A percentile compares a stretch with the other conserved stretches of the same genome.
These are phyloP conservation scores for Amanita brunnescens DNA, from an alignment of 768 basidiomycete genomes.

Conservation along the genomic window DNA sequence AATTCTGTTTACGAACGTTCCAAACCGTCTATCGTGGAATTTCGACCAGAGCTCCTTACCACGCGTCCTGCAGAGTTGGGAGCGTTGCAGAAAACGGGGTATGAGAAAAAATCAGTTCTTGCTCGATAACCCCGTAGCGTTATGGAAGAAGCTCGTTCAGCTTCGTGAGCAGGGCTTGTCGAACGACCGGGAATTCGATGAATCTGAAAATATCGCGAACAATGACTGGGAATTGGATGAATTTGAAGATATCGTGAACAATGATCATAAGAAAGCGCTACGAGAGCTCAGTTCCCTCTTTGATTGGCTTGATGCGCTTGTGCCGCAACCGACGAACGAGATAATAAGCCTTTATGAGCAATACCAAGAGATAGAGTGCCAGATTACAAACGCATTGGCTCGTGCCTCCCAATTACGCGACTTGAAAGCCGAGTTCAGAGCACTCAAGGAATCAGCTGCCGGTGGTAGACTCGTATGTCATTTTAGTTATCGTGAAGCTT, in stretches of 20 bases:
- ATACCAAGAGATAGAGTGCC: constrained; percentile 8
- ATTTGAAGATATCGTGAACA: background rate
- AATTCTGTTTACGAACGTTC: constrained; percentile 18
- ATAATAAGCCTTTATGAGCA: constrained; percentile 10
- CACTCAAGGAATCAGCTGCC: background rate
- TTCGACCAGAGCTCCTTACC: constrained; percentile 14
- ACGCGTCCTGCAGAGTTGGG: constrained; percentile 1
- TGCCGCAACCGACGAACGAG: constrained; percentile 11
- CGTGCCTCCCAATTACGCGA: constrained; percentile 7
- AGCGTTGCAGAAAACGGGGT: background rate
- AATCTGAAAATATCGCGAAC: constrained; percentile 1
- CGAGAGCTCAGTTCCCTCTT: constrained; percentile 9
- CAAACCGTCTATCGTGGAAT: constrained; percentile 14
- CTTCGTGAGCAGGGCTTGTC: background rate
- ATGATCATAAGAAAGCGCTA: constrained; percentile 9
- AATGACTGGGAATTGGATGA: background rate
- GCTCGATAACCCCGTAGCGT: constrained; percentile 11
- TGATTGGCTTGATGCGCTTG: constrained; percentile 10
- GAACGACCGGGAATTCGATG: background rate
- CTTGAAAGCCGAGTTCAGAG: background rate
- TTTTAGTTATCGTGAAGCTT: background rate
- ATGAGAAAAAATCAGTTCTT: background rate
- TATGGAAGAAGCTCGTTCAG: constrained; percentile 8
- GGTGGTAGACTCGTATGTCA: background rate
- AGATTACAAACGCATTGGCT: constrained; percentile 7